A percentile compares a stretch with the other conserved stretches of the same genome.
Conservation (phyloP, 2,329 filamentous ascomycete species). For the Penicillium sp. region DNA sequence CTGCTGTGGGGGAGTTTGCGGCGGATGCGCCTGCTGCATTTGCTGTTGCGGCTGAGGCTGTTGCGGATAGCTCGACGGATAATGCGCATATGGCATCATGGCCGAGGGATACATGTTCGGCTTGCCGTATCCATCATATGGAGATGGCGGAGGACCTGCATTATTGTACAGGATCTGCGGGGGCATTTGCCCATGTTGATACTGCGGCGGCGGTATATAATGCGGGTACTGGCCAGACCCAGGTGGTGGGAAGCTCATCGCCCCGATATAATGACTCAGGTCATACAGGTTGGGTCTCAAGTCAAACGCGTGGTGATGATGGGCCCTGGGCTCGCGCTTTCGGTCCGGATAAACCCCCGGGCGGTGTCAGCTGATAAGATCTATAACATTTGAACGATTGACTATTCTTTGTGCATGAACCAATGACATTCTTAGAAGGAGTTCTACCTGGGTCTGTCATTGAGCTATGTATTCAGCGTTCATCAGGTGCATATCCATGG, state of each 20-base stretch:
- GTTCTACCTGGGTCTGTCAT: too few species aligned
- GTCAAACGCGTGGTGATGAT: slow-evolving; percentile 14
- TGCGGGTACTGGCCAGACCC: slow-evolving; percentile 41
- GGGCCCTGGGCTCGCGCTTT: slow-evolving; percentile 16
- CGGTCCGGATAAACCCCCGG: slow-evolving; percentile 34
- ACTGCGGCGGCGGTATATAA: slow-evolving; percentile 34
- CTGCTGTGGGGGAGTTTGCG: slow-evolving; percentile 9
- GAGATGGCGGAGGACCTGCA: slow-evolving; percentile 31
- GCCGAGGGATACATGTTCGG: slow-evolving; percentile 36
- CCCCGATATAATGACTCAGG: slow-evolving; percentile 29
- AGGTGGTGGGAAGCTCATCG: slow-evolving; percentile 46
- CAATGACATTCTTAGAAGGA: not conserved
- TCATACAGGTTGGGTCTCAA: slow-evolving; percentile 21
- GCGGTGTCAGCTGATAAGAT: slow-evolving; percentile 27
- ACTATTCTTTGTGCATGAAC: not conserved
- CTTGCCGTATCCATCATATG: slow-evolving; percentile 38
- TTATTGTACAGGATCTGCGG: slow-evolving; percentile 41
- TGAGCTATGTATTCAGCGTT: too few species aligned
- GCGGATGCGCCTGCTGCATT: slow-evolving; percentile 4
- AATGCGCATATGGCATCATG: slow-evolving; percentile 35
- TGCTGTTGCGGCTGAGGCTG: slow-evolving; percentile 9
- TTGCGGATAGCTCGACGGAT: slow-evolving; percentile 34
- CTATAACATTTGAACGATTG: not conserved
- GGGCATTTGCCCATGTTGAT: slow-evolving; percentile 35
- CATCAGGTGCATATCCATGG: too few species aligned